Evolutionary conservation across 306 rosid genomes (phyloP).

Genomic region (Neltuma alba): DNA sequence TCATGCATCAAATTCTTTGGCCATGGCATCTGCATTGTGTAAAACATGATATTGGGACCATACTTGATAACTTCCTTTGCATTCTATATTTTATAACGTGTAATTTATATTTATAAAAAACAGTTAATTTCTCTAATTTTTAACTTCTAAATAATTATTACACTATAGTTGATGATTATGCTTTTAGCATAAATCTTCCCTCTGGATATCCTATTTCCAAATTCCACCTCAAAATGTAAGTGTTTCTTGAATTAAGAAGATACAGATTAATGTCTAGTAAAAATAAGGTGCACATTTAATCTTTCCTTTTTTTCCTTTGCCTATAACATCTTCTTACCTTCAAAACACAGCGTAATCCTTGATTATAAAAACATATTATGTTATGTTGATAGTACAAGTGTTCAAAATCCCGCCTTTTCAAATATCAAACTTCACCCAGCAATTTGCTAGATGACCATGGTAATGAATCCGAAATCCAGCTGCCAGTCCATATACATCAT

Average conservation of each 20-base stretch:
- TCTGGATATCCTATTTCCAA: background rate
- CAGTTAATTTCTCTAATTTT: background rate
- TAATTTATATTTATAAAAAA: too few species aligned
- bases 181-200: background rate
- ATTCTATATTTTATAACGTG: too few species aligned
- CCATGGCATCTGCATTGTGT: too few species aligned
- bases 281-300: background rate
- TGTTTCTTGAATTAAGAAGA: background rate
- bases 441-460: background rate
- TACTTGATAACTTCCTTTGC: too few species aligned
- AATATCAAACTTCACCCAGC: background rate
- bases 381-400: background rate
- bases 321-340: background rate
- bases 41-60: too few species aligned
- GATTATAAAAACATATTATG: too few species aligned
- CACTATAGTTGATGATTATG: conserved; percentile 5
- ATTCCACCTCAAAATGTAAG: conserved; percentile 4
- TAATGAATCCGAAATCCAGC: conserved; percentile 1
- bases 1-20: conserved; percentile 7
- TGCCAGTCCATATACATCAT: background rate
- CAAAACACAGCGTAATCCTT: too few species aligned
- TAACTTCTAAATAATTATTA: background rate
- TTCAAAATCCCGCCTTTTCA: background rate
- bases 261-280: background rate
- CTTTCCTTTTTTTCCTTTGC: background rate